Evolutionary conservation across 2,329 filamentous ascomycete genomes (phyloP), one percentile per base, ranked within the genome.

Genomic region (Neurospora sp.): DNA sequence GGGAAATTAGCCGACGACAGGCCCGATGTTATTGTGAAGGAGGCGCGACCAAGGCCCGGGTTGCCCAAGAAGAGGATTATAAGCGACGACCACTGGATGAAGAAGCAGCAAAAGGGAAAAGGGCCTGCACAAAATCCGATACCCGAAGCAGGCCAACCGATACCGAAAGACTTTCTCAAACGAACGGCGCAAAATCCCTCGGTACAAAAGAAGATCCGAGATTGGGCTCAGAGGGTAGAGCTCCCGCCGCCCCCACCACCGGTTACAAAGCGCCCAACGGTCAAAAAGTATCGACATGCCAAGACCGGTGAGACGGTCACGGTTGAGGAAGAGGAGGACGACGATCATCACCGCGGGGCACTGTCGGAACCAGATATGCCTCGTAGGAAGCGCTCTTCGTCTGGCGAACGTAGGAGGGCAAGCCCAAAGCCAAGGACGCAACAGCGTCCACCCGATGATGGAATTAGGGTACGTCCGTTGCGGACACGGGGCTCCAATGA

Each of bases 51-150:
- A 8, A 70, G 84, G 80, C 77, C 88, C 68, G 79, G 84, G 67
- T 88, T 92, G 66, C 95, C 95, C 17, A 93, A 92, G 81, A 97
- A 97, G 84, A 88, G 94, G 73, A 92, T 98, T 69, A 88, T 97
- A 72, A 97, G 94, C 78, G 95, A 98, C 81, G 91, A 92, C 69
- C 92, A 97, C 81, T 98, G 95, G 92, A 88, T 88, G 80, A 89
- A 88, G 77, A 75, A 62, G 52, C 52, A 62, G 76, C 71, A 79
- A 81, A 78, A 86, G 85, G 72, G 85, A 83, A 71, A 85, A 84
- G 71, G 84, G 78, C 12, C 79, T 82, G 2, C 81, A 81, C 1
- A 79, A 80, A 78, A 77, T 43, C 70, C 75, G 5, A 78, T 79
- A 52, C 77, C 80, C 6, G 73, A 72, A 10, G 67, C 67, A 1